Conservation (phyloP, 164 flowering plant genomes). For the Houttuynia cordata region DNA sequence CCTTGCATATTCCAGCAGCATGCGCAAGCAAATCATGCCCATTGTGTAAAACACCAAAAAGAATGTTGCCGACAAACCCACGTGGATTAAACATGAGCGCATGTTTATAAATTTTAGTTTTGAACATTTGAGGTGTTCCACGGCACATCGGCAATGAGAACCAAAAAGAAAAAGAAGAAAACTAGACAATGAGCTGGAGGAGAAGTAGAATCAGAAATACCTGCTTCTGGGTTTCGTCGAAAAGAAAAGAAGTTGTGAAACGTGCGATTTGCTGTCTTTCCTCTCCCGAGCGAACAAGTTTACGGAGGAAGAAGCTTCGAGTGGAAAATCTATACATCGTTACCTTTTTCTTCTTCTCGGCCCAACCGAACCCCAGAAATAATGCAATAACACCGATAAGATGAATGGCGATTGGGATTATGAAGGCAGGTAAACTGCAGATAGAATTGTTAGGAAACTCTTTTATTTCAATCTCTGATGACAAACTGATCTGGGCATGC, state of each 20-base stretch:
- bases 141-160: too few species aligned
- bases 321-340: conserved; percentile 47
- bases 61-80: not conserved
- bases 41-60: not conserved
- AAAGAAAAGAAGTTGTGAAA: conserved; percentile 61
- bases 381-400: too few species aligned
- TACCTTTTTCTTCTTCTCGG: conserved; percentile 2
- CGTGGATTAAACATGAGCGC: not conserved
- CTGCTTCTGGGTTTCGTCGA: conserved; percentile 86
- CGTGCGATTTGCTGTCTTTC: conserved; percentile 17
- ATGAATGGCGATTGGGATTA: too few species aligned
- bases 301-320: conserved; percentile 29
- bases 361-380: too few species aligned
- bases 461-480: too few species aligned
- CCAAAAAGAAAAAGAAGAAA: too few species aligned
- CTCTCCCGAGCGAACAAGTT: conserved; percentile 15
- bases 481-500: too few species aligned
- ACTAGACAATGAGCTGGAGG: too few species aligned
- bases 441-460: too few species aligned
- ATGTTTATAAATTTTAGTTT: not conserved
- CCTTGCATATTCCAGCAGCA: not conserved
- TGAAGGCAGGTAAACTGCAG: too few species aligned
- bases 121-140: too few species aligned
- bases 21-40: not conserved
- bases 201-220: conserved; percentile 19